phyloP scores from a whole-genome alignment of 2,329 filamentous ascomycete species.

The Pseudogymnoascus sp. region DNA sequence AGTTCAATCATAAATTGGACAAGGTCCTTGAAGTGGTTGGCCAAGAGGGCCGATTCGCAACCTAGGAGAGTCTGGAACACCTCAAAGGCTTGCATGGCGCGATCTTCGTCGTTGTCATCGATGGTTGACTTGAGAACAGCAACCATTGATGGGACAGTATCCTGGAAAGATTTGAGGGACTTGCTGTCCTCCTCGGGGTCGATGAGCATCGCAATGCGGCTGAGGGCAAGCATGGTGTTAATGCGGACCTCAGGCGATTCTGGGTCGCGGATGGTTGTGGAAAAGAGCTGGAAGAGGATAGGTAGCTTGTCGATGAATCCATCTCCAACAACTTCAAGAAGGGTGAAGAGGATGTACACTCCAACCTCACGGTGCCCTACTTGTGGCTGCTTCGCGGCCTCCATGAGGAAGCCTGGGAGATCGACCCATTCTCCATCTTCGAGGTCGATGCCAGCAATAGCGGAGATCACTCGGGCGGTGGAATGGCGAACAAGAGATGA shows the following conservation, averaged over 20 bases:
- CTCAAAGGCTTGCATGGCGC: constrained; percentile 84
- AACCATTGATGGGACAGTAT: constrained; percentile 80
- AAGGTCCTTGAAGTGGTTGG: constrained; percentile 80
- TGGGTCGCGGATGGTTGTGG: constrained; percentile 79
- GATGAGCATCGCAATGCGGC: constrained; percentile 78
- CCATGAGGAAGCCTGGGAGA: constrained; percentile 70
- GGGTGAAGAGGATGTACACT: constrained; percentile 86
- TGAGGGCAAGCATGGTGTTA: constrained; percentile 87
- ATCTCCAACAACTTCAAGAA: constrained; percentile 81
- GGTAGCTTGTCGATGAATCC: constrained; percentile 74
- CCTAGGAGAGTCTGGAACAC: constrained; percentile 93
- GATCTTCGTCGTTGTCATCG: constrained; percentile 73
- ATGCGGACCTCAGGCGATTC: constrained; percentile 88
- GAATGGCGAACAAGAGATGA: constrained; percentile 74
- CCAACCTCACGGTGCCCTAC: constrained; percentile 81
- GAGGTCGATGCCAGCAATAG: constrained; percentile 79
- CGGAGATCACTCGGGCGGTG: constrained; percentile 77
- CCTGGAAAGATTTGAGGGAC: constrained; percentile 67
- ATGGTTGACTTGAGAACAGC: constrained; percentile 80
- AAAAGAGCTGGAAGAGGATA: constrained; percentile 76
- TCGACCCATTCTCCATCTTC: constrained; percentile 80
- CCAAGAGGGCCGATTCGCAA: constrained; percentile 78
- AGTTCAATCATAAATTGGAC: constrained; percentile 92
- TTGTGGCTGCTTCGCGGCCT: constrained; percentile 67
- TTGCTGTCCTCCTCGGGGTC: constrained; percentile 78